A percentile compares a stretch with the other conserved stretches of the same genome.
Conservation (phyloP, 352 stramenopile species). For the Globisporangium polare region DNA sequence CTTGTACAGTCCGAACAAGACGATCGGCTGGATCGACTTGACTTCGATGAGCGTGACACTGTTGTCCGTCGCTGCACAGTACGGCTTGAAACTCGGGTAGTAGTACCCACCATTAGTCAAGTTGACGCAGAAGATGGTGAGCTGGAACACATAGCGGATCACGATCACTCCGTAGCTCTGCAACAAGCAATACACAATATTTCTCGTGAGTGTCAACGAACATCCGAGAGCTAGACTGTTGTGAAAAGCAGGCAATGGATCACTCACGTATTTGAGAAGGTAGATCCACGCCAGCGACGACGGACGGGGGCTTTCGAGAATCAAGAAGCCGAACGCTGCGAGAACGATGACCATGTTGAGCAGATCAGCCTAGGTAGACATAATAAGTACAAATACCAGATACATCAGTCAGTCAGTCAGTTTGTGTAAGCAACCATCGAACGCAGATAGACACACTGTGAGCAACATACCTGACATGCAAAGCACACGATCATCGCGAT, state of each 20-base stretch:
- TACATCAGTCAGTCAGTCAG: conserved; percentile 8
- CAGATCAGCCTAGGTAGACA: conserved; percentile 50
- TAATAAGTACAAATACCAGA: conserved; percentile 1
- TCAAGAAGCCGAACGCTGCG: conserved; percentile 60
- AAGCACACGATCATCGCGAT: conserved; percentile 66
- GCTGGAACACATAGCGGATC: conserved; percentile 76
- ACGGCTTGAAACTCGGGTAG: conserved; percentile 80
- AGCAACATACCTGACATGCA: conserved; percentile 50
- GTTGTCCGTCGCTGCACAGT: conserved; percentile 34
- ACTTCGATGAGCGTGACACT: conserved; percentile 30
- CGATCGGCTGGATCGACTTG: conserved; percentile 70
- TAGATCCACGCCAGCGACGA: conserved; percentile 57
- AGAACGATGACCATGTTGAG: conserved; percentile 80
- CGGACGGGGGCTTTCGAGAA: conserved; percentile 72
- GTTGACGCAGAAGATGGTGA: conserved; percentile 78
- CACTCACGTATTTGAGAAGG: conserved; percentile 80
- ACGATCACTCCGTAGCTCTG: conserved; percentile 48
- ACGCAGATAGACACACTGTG: neutral
- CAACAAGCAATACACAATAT: conserved; percentile 9
- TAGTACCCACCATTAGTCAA: conserved; percentile 52
- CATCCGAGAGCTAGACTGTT: neutral
- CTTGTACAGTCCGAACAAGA: conserved; percentile 85
- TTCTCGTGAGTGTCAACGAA: neutral
- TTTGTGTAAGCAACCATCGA: neutral
- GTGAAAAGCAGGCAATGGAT: neutral